A percentile compares a stretch with the other conserved stretches of the same genome.
These are phyloP conservation scores for Dothiorella sarmentorum DNA, from an alignment of 2,329 filamentous ascomycete genomes.

Conservation along the genomic window DNA sequence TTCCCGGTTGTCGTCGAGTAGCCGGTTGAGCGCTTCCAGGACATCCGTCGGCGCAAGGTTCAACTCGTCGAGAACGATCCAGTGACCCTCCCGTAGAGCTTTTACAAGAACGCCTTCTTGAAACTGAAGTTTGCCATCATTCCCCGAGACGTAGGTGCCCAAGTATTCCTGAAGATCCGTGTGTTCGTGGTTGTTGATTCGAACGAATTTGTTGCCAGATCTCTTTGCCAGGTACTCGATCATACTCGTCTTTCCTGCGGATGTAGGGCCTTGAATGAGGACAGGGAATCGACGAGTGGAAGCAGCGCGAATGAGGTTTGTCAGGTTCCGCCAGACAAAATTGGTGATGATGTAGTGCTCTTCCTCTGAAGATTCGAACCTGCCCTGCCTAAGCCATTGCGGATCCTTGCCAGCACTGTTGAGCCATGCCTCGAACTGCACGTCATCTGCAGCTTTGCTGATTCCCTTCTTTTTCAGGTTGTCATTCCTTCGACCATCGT, in stretches of 20 bases:
- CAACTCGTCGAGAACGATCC: slow-evolving; percentile 97
- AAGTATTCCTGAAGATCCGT: slow-evolving; percentile 98
- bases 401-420: slow-evolving; percentile 60
- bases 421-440: slow-evolving; percentile 17
- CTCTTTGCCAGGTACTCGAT: slow-evolving; percentile 97
- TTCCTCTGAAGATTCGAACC: slow-evolving; percentile 63
- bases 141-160: slow-evolving; percentile 84
- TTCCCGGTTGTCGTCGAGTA: slow-evolving; percentile 94
- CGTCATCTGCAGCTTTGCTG: slow-evolving; percentile 12
- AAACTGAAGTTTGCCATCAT: slow-evolving; percentile 80
- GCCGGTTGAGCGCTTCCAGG: slow-evolving; percentile 87
- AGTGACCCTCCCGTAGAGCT: slow-evolving; percentile 87
- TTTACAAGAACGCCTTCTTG: slow-evolving; percentile 93
- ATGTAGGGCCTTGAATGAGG: slow-evolving; percentile 93
- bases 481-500: slow-evolving; percentile 4
- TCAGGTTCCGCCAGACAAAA: slow-evolving; percentile 89
- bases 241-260: slow-evolving; percentile 98
- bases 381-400: slow-evolving; percentile 85
- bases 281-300: slow-evolving; percentile 92
- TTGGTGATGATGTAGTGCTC: slow-evolving; percentile 94
- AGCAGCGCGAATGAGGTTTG: slow-evolving; percentile 89
- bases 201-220: slow-evolving; percentile 93
- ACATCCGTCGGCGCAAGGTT: slow-evolving; percentile 97
- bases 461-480: slow-evolving; percentile 11
- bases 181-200: slow-evolving; percentile 99